Base-by-base conservation (phyloP, 1,284 basidiomycete genomes). In the Marasmius tenuissimus region DNA sequence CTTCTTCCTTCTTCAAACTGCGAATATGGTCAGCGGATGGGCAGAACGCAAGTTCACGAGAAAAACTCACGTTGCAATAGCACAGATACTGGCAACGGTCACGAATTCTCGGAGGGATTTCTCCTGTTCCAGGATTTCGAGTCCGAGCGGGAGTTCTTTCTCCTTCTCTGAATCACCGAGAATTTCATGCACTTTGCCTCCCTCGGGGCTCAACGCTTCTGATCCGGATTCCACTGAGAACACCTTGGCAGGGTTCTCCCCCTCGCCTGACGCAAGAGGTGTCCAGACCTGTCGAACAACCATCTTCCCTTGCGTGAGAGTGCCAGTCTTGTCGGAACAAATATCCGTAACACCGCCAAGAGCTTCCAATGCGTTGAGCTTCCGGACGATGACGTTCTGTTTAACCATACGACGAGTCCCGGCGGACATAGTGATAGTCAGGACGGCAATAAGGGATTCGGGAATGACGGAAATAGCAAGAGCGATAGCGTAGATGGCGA, bases 261-360 rank as follows among this genome's bases (percentile, higher is more conserved):
- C 59, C 27, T 27, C 12, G 66, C 56, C 10, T 61, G 45, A 0
- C 66, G 27, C 1, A 67, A 54, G 40, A 4, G 84, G 82, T 1
- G 87, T 69, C 84, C 84, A 87, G 53, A 83, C 78, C 63, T 83
- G 83, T n/a, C 81, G 80, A 35, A 85, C 80, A 10, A 85, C 82
- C 76, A 79, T 81, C 65, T 78, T 76, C 5, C 84, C 84, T 71
- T 61, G 76, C 0, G 86, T 88, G n/a, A 88, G 73, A 0, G 86
- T 88, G 33, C 86, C 86, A 1, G 86, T 87, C 74, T 87, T 87
- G 72, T 87, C 85, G 18, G 81, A 85, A 70, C 85, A 88, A 61
- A 87, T 82, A 68, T 86, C 83, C 59, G 59, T 60, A n/a, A 60
- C 59, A 60, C 59, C 59, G 22, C 59, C 59, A 4, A 60, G 34